A percentile compares a stretch with the other conserved stretches of the same genome.
phyloP scores from a whole-genome alignment of 352 stramenopile genomes.

The Globisporangium abappressorium region DNA sequence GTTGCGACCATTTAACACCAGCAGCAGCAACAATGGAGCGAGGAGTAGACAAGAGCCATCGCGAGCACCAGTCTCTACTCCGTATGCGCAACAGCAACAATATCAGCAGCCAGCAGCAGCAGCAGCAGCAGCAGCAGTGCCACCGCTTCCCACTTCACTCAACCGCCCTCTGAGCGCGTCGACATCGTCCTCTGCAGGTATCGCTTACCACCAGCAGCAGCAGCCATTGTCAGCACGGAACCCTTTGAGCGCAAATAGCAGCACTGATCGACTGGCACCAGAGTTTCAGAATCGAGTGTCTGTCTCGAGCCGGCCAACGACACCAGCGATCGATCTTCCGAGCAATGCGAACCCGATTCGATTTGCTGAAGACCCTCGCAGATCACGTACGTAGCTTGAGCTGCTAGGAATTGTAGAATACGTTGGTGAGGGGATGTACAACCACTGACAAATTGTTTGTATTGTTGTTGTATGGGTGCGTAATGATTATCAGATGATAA shows the following conservation, averaged over 20 bases:
- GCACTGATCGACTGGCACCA: constrained; percentile 12
- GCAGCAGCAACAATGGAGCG: constrained; percentile 10
- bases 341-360: background rate
- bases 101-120: background rate
- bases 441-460: background rate
- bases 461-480: background rate
- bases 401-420: background rate
- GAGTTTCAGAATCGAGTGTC: constrained; percentile 18
- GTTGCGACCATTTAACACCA: constrained; percentile 57
- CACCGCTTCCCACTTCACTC: background rate
- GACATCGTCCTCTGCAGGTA: background rate
- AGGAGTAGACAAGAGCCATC: constrained; percentile 11
- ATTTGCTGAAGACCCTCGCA: constrained; percentile 20
- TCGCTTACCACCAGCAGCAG: background rate
- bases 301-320: constrained; percentile 24
- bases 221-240: constrained; percentile 3
- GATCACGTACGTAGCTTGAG: constrained; percentile 8
- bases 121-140: background rate
- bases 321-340: constrained; percentile 18
- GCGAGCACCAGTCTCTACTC: constrained; percentile 20
- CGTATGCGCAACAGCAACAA: constrained; percentile 7
- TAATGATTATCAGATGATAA: background rate
- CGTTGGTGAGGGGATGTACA: background rate
- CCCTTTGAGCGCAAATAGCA: background rate
- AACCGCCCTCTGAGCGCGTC: background rate